Evolutionary conservation across 2,329 filamentous ascomycete genomes (phyloP).

Genomic region (Exophiala viscosa): DNA sequence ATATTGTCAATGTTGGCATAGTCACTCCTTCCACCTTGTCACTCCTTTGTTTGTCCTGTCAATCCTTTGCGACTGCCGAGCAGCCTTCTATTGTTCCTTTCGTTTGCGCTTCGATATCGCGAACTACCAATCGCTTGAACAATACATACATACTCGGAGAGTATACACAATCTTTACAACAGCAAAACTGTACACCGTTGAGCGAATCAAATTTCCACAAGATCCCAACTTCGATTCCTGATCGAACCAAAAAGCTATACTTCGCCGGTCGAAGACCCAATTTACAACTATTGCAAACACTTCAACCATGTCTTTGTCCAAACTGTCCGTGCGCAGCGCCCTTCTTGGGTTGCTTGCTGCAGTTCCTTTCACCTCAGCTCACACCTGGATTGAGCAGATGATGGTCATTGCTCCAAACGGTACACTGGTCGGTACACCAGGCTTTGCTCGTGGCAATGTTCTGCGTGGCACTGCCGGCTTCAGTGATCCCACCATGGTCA

Average conservation of each 20-base stretch:
- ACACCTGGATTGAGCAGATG: slow-evolving; percentile 81
- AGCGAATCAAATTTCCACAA: not conserved
- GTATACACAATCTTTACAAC: slow-evolving; percentile 11
- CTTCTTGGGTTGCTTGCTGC: slow-evolving; percentile 25
- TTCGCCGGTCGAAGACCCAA: slow-evolving; percentile 6
- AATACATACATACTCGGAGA: slow-evolving; percentile 8
- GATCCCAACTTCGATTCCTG: not conserved
- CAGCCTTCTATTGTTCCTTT: slow-evolving; percentile 5
- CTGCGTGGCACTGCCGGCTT: slow-evolving; percentile 55
- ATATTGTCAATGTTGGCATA: slow-evolving; percentile 17
- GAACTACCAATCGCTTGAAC: slow-evolving; percentile 11
- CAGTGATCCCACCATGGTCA: slow-evolving; percentile 57
- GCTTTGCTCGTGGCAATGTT: slow-evolving; percentile 71
- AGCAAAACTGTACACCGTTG: slow-evolving; percentile 1
- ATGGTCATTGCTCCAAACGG: slow-evolving; percentile 69
- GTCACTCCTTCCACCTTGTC: slow-evolving; percentile 23
- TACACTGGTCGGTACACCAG: slow-evolving; percentile 64
- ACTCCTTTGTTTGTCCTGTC: slow-evolving; percentile 20
- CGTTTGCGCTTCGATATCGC: slow-evolving; percentile 11
- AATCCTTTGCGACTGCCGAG: slow-evolving; percentile 17
- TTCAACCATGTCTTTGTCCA: slow-evolving; percentile 14
- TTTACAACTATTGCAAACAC: not conserved
- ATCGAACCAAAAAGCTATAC: not conserved
- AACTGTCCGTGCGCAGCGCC: slow-evolving; percentile 26
- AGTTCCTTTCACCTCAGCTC: slow-evolving; percentile 44